These are phyloP conservation scores for Helianthus annuus DNA, from an alignment of 129 eudicot species.

Conservation along the genomic window HanXRQr2.0-SUNRISE NC_035447.2:33400025-33400524, in stretches of 20 bases:
- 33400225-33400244: neutral
- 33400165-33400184: constrained; percentile 85
- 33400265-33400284: constrained; percentile 90
- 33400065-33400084: constrained; percentile 45
- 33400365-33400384: constrained; percentile 90
- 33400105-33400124: constrained; percentile 85
- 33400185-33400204: constrained; percentile 92
- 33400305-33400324: constrained; percentile 88
- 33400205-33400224: constrained; percentile 1
- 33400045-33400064: neutral
- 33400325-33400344: constrained; percentile 90
- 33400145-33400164: constrained; percentile 74
- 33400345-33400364: constrained; percentile 74
- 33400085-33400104: constrained; percentile 88
- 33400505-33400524: constrained; percentile 71
- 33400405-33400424: constrained; percentile 74
- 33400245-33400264: constrained; percentile 2
- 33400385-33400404: constrained; percentile 93
- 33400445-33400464: constrained; percentile 77
- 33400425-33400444: constrained; percentile 79
- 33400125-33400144: constrained; percentile 70
- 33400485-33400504: constrained; percentile 69
- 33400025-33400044: too few species aligned
- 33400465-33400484: constrained; percentile 83
- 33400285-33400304: constrained; percentile 78